Evolutionary conservation across 2,329 filamentous ascomycete species (phyloP).

Genomic region (Alternaria atra): DNA sequence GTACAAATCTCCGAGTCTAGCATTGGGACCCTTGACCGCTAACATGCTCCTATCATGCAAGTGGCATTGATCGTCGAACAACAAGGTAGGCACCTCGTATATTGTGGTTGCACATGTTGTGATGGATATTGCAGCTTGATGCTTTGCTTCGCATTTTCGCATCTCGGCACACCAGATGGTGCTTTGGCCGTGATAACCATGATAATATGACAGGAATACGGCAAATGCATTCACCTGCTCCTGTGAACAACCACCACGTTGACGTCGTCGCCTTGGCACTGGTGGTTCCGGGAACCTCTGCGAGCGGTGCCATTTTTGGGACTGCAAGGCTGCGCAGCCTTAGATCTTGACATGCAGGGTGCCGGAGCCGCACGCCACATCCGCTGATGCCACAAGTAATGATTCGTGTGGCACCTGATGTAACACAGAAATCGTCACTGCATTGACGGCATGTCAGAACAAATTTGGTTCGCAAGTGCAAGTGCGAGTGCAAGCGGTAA

Average conservation of each 20-base stretch:
- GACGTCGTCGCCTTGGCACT: not conserved
- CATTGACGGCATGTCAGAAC: not conserved
- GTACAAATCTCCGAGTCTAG: conserved; percentile 13
- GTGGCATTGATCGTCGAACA: conserved; percentile 4
- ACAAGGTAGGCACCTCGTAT: not conserved
- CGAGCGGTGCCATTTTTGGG: conserved; percentile 17
- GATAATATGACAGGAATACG: not conserved
- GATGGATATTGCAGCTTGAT: not conserved
- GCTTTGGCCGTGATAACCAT: not conserved
- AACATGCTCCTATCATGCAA: not conserved
- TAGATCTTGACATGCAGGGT: conserved; percentile 6
- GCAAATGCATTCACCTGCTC: not conserved
- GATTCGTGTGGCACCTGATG: not conserved
- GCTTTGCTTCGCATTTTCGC: not conserved
- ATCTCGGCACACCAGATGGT: not conserved
- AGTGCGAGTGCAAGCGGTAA: not conserved
- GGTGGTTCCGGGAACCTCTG: not conserved
- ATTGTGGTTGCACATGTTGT: not conserved
- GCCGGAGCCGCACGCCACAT: conserved; percentile 28
- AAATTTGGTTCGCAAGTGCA: not conserved
- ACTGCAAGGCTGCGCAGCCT: conserved; percentile 19
- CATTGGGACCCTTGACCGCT: conserved; percentile 1
- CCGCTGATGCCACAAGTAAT: conserved; percentile 5
- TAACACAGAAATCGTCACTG: not conserved
- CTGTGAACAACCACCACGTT: not conserved